These are phyloP conservation scores for Hanseniaspora jakobsenii DNA, from an alignment of 805 yeast genomes.

Conservation along the genomic window DNA sequence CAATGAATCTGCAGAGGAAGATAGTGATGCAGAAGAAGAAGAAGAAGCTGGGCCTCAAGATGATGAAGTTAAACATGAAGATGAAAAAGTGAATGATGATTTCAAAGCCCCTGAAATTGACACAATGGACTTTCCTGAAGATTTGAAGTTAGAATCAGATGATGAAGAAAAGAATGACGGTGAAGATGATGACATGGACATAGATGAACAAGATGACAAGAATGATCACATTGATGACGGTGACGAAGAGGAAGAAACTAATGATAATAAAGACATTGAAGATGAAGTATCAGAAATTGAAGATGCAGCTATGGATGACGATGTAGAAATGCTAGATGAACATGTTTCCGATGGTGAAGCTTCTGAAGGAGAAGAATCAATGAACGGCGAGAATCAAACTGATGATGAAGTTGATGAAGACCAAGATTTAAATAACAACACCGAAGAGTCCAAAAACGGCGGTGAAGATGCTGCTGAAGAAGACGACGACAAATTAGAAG, in stretches of 20 bases:
- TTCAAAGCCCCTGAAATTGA: slow-evolving; percentile 72
- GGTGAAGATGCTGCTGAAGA: slow-evolving; percentile 29
- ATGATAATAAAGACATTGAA: slow-evolving; percentile 46
- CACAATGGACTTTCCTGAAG: slow-evolving; percentile 82
- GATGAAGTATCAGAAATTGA: slow-evolving; percentile 72
- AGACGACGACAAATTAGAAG: slow-evolving; percentile 44
- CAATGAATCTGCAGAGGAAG: slow-evolving; percentile 28
- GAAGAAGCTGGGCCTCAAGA: slow-evolving; percentile 73
- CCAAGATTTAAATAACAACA: slow-evolving; percentile 24
- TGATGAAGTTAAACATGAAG: slow-evolving; percentile 62
- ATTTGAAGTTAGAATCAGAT: slow-evolving; percentile 76
- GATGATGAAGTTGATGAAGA: slow-evolving; percentile 25
- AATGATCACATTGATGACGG: slow-evolving; percentile 16
- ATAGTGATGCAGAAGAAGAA: slow-evolving; percentile 37
- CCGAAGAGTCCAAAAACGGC: slow-evolving; percentile 27
- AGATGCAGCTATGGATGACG: slow-evolving; percentile 37
- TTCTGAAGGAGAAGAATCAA: slow-evolving; percentile 29
- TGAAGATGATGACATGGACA: slow-evolving; percentile 29
- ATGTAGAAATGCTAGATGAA: slow-evolving; percentile 25
- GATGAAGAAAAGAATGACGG: slow-evolving; percentile 45
- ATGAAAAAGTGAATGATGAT: slow-evolving; percentile 58
- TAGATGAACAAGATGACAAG: slow-evolving; percentile 20
- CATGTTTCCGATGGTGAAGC: slow-evolving; percentile 25
- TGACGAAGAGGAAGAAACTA: slow-evolving; percentile 24
- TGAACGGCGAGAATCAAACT: slow-evolving; percentile 23